phyloP scores from a whole-genome alignment of 2,329 filamentous ascomycete genomes.

The Penicillium hesseltinei region DNA sequence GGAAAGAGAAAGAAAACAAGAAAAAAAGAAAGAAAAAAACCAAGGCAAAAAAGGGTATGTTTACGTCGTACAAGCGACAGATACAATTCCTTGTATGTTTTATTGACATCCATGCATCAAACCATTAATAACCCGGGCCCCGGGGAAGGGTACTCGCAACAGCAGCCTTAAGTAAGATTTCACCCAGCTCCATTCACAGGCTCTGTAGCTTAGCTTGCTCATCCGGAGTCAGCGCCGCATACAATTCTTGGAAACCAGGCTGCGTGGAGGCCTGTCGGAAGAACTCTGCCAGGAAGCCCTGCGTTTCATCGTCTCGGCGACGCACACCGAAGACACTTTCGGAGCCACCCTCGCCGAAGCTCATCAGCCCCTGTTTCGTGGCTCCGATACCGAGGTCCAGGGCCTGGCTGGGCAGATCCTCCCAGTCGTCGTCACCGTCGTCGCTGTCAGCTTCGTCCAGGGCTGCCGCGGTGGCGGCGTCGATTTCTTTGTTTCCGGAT shows the following conservation, averaged over 20 bases:
- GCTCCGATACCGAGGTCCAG: conserved; percentile 71
- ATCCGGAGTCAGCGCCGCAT: conserved; percentile 51
- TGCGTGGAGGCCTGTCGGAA: conserved; percentile 61
- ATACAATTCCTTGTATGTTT: not conserved
- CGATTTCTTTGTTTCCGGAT: conserved; percentile 56
- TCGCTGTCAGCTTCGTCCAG: conserved; percentile 62
- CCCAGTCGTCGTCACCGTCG: conserved; percentile 80
- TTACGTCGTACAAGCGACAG: not conserved
- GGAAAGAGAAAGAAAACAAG: not conserved
- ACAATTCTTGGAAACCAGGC: conserved; percentile 56
- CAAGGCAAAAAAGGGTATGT: not conserved
- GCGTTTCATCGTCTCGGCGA: conserved; percentile 84
- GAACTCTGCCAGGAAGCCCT: conserved; percentile 78
- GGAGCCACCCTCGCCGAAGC: conserved; percentile 57
- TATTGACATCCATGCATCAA: conserved; percentile 5
- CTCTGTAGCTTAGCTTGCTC: conserved; percentile 48
- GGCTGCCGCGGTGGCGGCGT: conserved; percentile 59
- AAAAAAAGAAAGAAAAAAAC: not conserved
- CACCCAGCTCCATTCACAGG: conserved; percentile 19
- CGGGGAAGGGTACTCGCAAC: not conserved
- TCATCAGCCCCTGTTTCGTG: conserved; percentile 77
- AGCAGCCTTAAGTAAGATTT: not conserved
- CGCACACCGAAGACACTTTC: conserved; percentile 53
- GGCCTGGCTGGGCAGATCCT: conserved; percentile 74
- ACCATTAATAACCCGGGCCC: not conserved